A percentile compares a stretch with the other conserved stretches of the same genome.
Evolutionary conservation across 768 basidiomycete species (phyloP).

Genomic region (Mycena pura): DNA sequence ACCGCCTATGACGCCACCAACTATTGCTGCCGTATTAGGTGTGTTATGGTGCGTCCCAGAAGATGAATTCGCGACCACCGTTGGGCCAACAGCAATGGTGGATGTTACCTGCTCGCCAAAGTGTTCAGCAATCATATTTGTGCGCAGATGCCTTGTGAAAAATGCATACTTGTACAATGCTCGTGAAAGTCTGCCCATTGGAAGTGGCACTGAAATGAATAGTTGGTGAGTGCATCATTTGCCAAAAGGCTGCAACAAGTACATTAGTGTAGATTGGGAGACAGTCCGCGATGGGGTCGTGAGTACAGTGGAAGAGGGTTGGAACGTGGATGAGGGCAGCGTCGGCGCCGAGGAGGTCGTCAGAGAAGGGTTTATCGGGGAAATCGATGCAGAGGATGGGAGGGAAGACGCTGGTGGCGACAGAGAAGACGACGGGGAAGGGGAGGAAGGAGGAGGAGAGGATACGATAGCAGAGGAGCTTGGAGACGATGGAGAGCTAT

Average conservation of each 20-base stretch:
- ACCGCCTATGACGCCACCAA: conserved; percentile 47
- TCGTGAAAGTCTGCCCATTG: conserved; percentile 19
- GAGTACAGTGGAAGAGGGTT: conserved; percentile 15
- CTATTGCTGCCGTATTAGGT: conserved; percentile 40
- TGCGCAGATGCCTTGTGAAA: not conserved
- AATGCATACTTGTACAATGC: conserved; percentile 12
- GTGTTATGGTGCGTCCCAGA: not conserved
- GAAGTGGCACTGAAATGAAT: conserved; percentile 13
- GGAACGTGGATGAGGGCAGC: conserved; percentile 2
- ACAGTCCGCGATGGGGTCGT: conserved; percentile 17
- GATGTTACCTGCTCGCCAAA: conserved; percentile 7
- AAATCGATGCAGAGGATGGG: not conserved
- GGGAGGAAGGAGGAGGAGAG: not conserved
- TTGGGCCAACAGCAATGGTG: conserved; percentile 21
- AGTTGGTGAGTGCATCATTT: not conserved
- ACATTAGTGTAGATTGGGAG: conserved; percentile 1
- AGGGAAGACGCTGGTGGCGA: not conserved
- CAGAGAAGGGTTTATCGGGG: not conserved
- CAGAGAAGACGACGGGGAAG: not conserved
- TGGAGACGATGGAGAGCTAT: not conserved
- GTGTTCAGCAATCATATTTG: not conserved
- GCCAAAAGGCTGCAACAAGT: not conserved
- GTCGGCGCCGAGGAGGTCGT: not conserved
- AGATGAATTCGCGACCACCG: conserved; percentile 5
- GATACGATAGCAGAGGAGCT: not conserved